Evolutionary conservation across 805 yeast genomes (phyloP).

Genomic region (Candida maris): DNA sequence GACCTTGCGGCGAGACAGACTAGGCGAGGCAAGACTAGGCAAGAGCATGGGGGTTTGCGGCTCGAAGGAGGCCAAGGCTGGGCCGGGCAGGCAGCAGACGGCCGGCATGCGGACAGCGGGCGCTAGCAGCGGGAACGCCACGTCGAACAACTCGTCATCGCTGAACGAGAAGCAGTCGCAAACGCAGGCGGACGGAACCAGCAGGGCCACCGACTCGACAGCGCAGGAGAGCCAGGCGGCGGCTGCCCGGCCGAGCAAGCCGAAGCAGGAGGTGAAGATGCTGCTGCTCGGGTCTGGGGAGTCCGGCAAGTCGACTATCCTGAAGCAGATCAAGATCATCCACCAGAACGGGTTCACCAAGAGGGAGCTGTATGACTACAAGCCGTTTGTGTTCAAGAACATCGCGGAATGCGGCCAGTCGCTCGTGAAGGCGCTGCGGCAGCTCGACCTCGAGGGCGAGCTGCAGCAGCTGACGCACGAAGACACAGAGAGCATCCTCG

Average conservation of each 20-base stretch:
- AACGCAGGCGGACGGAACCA: not conserved
- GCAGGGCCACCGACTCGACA: not conserved
- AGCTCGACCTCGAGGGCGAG: conserved; percentile 39
- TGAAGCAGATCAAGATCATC: conserved; percentile 76
- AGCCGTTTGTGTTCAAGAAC: conserved; percentile 76
- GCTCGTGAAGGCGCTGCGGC: conserved; percentile 61
- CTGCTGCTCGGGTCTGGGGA: conserved; percentile 86
- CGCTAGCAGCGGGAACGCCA: conserved; percentile 2
- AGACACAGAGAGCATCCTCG: conserved; percentile 43
- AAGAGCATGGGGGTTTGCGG: conserved; percentile 27
- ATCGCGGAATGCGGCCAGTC: conserved; percentile 72
- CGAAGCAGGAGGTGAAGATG: conserved; percentile 60
- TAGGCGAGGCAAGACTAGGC: not conserved
- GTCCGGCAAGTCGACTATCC: conserved; percentile 75
- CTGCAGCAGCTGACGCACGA: conserved; percentile 30
- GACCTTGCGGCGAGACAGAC: too few species aligned
- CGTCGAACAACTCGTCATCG: conserved; percentile 6
- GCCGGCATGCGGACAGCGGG: conserved; percentile 1
- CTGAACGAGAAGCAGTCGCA: conserved; percentile 3
- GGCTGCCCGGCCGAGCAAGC: conserved; percentile 7
- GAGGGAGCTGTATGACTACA: conserved; percentile 70
- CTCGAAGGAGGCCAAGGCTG: conserved; percentile 20
- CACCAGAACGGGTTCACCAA: conserved; percentile 69
- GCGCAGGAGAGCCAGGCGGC: not conserved
- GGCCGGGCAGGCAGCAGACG: not conserved